These are phyloP conservation scores for Mucor indicus DNA, from an alignment of 371 early-diverging fungal species.

Conservation along the genomic window DNA sequence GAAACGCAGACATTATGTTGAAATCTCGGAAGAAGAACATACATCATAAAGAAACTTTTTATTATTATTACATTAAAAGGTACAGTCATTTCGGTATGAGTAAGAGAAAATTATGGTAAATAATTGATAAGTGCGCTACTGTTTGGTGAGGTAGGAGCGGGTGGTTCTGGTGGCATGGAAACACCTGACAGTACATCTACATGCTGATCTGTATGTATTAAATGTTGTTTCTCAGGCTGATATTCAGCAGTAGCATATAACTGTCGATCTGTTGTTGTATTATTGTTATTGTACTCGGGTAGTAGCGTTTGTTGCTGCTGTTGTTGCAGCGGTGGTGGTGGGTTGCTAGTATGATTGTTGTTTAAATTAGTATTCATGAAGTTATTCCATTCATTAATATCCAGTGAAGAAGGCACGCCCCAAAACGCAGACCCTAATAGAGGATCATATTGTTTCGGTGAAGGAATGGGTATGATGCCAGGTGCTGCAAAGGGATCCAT, in stretches of 20 bases:
- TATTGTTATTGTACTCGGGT: background rate
- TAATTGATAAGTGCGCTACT: conserved; percentile 1
- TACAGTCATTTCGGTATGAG: no score
- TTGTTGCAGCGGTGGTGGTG: no score
- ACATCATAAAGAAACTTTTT: no score
- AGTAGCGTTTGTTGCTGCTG: background rate
- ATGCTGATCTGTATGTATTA: conserved; percentile 34
- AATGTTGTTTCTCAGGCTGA: conserved; percentile 13
- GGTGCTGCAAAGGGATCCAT: conserved; percentile 29
- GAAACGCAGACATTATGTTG: conserved; percentile 5
- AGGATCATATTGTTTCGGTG: conserved; percentile 14
- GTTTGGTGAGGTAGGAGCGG: background rate
- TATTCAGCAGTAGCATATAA: background rate
- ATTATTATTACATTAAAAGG: no score
- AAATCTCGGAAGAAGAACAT: background rate
- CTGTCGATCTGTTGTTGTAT: background rate
- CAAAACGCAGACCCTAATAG: conserved; percentile 12
- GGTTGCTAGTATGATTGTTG: no score
- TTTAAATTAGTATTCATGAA: conserved; percentile 12
- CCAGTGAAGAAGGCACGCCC: conserved; percentile 21
- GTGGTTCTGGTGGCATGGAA: conserved; percentile 14
- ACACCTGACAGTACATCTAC: conserved; percentile 37
- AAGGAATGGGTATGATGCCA: conserved; percentile 24
- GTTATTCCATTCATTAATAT: conserved; percentile 25
- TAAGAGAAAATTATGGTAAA: no score